Percentiles rank a stretch among this genome's conserved stretches.
Conservation (phyloP, 352 stramenopile genomes). For the Pythium dissotocum region DNA sequence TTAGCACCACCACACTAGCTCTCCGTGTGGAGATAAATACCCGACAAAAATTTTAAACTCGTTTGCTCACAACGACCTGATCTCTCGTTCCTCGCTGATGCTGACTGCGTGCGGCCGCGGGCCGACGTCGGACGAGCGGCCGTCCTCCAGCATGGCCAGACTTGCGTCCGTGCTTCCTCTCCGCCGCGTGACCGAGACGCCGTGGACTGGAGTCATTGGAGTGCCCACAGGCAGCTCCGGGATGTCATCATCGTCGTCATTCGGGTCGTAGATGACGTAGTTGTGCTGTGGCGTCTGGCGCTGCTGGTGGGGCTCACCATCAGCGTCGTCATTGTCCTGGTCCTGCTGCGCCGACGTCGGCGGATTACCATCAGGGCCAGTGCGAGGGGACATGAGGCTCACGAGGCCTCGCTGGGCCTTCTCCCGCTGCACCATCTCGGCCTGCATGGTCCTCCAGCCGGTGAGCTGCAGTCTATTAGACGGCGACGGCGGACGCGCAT, state of each 20-base stretch:
- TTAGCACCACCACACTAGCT: background rate
- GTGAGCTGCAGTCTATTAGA: slow-evolving; percentile 68
- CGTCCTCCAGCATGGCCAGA: slow-evolving; percentile 30
- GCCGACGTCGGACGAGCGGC: slow-evolving; percentile 16
- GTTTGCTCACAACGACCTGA: slow-evolving; percentile 10
- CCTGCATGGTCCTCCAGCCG: slow-evolving; percentile 57
- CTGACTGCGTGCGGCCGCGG: background rate
- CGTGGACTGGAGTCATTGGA: slow-evolving; percentile 7
- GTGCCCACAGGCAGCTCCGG: slow-evolving; percentile 25
- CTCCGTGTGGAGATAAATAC: slow-evolving; percentile 22
- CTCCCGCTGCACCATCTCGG: slow-evolving; percentile 57
- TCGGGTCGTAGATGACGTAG: slow-evolving; percentile 12
- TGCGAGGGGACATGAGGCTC: slow-evolving; percentile 37
- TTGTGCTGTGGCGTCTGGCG: background rate
- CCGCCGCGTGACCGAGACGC: slow-evolving; percentile 4
- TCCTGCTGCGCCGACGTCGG: background rate
- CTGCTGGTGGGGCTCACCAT: background rate
- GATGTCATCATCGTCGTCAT: slow-evolving; percentile 28
- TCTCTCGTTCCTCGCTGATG: slow-evolving; percentile 16
- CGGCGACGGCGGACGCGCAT: slow-evolving; percentile 65
- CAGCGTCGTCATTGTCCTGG: too few relatives aligned
- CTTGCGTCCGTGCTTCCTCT: slow-evolving; percentile 27
- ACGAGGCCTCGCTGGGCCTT: slow-evolving; percentile 47
- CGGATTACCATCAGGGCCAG: background rate
- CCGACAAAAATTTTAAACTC: slow-evolving; percentile 1